Percentiles rank a stretch among this genome's conserved stretches.
phyloP scores from a whole-genome alignment of 371 early-diverging fungal genomes.

The Rhizopus delemar region DNA sequence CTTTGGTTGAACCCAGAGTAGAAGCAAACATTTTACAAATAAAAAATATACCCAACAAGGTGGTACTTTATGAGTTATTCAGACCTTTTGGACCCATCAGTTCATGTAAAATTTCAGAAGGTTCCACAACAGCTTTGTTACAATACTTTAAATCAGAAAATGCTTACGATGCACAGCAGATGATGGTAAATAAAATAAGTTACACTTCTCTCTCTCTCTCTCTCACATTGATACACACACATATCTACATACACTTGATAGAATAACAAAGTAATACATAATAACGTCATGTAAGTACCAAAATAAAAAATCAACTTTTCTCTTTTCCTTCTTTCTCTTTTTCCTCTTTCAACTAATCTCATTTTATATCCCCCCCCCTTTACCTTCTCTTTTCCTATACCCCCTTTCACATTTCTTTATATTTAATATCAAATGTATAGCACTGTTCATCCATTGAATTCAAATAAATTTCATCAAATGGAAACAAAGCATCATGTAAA shows the following conservation, averaged over 20 bases:
- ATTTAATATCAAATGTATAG: constrained; percentile 4
- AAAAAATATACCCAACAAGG: constrained; percentile 35
- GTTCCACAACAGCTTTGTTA: constrained; percentile 37
- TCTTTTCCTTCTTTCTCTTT: constrained; percentile 1
- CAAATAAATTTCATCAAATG: constrained; percentile 14
- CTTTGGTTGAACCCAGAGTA: constrained; percentile 38
- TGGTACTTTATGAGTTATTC: constrained; percentile 42
- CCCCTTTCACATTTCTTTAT: background rate
- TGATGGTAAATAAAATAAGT: constrained; percentile 34
- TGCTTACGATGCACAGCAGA: constrained; percentile 35
- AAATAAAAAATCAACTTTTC: background rate
- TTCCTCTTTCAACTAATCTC: background rate
- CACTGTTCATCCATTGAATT: constrained; percentile 21
- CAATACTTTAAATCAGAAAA: constrained; percentile 43
- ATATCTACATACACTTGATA: constrained; percentile 6
- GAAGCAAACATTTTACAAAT: constrained; percentile 41
- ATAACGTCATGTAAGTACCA: constrained; percentile 25
- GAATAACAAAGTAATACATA: constrained; percentile 23
- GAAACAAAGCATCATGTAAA: background rate
- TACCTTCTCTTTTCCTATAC: background rate
- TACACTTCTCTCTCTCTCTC: too few relatives aligned
- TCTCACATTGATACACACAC: background rate
- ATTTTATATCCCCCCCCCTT: background rate
- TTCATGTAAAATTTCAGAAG: constrained; percentile 39
- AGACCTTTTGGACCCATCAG: constrained; percentile 53